Evolutionary conservation across 306 rosid species (phyloP).

Genomic region (Luffa acutangula): DNA sequence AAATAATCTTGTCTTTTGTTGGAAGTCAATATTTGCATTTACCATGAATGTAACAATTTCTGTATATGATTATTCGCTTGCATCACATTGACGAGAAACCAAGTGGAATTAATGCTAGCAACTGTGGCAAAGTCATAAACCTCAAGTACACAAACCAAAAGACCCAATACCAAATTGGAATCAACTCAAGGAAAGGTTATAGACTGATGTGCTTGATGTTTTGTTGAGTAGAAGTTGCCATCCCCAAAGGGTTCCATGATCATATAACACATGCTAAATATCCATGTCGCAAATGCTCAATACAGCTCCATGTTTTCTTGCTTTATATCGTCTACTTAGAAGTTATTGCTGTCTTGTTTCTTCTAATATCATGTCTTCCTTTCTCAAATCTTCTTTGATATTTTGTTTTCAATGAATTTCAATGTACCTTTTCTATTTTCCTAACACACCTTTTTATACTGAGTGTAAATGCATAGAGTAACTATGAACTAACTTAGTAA

Average conservation of each 20-base stretch:
- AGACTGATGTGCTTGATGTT: background rate
- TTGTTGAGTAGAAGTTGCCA: background rate
- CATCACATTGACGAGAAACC: background rate
- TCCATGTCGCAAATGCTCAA: background rate
- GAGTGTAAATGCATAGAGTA: background rate
- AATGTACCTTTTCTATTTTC: background rate
- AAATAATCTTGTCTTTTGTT: background rate
- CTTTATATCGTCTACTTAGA: background rate
- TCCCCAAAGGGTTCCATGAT: background rate
- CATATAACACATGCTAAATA: background rate
- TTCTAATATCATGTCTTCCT: background rate
- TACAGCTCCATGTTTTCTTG: background rate
- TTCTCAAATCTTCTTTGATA: background rate
- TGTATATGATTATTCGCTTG: slow-evolving; percentile 2
- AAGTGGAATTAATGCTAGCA: background rate
- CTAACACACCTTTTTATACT: background rate
- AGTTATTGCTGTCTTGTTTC: background rate
- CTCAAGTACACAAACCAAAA: background rate
- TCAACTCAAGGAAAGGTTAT: background rate
- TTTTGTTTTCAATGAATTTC: background rate
- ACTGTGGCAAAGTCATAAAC: background rate
- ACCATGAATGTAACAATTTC: background rate
- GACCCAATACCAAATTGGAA: background rate
- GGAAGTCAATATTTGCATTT: background rate
- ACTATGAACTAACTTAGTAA: background rate